These are phyloP conservation scores for Kappamyces sp. DNA, from an alignment of 192 early-diverging fungal genomes.

Conservation along the genomic window DNA sequence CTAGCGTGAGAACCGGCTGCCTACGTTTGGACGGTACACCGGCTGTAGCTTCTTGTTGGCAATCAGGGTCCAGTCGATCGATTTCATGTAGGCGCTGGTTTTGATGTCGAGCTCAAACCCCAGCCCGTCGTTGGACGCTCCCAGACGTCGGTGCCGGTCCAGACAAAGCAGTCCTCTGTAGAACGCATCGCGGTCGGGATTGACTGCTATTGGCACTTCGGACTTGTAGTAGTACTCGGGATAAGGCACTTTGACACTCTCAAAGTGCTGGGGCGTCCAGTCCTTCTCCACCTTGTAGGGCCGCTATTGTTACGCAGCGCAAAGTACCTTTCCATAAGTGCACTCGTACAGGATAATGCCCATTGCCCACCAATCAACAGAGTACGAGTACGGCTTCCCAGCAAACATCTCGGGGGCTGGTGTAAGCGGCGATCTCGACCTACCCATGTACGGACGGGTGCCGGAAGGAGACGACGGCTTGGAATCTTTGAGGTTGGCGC, in stretches of 20 bases:
- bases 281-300: background rate
- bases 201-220: background rate
- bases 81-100: background rate
- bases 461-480: conserved; percentile 74
- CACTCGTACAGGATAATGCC: conserved; percentile 65
- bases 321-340: conserved; percentile 60
- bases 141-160: background rate
- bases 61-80: conserved; percentile 8
- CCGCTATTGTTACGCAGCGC: background rate
- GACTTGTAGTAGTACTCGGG: background rate
- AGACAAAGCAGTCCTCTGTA: background rate
- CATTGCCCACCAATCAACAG: conserved; percentile 65
- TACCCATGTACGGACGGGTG: conserved; percentile 86
- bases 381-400: conserved; percentile 22
- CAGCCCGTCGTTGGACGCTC: background rate
- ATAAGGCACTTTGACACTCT: background rate
- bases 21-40: conserved; percentile 6
- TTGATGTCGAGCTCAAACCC: conserved; percentile 5
- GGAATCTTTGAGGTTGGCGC: conserved; percentile 41
- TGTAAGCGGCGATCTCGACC: conserved; percentile 1
- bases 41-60: conserved; percentile 8
- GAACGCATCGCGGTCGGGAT: background rate
- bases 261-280: background rate
- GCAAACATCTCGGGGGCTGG: conserved; percentile 21
- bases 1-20: background rate